Base-by-base conservation (phyloP, 768 basidiomycete genomes). In the Kwoniella shandongensis region DNA sequence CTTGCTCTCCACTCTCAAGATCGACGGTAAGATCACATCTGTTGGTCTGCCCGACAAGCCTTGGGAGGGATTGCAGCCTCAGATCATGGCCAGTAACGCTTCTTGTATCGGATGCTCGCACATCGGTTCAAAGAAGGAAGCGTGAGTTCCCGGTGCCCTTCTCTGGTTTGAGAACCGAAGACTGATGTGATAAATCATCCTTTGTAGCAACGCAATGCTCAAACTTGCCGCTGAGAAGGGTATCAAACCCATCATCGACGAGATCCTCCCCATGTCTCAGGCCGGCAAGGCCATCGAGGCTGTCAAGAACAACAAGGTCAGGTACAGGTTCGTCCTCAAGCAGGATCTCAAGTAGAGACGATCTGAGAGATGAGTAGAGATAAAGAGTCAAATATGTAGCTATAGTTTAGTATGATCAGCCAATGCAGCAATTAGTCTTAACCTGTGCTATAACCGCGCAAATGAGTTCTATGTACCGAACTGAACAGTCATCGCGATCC, bases 91-190 rank as follows among this genome's bases (percentile, higher is more conserved):
- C 49, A 46, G 51, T 23, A 66, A 70, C 42, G 62, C 62, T 11
- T 41, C 54, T 44, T 48, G 55, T 27, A 65, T 79, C 51, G 70
- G 73, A 26, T 67, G 67, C 27, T 70, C 69, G 29, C 76, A 78
- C 63, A 82, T 85, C 51, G 85, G 84, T 26, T 81, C 78, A 70
- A 85, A 84, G 78, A 77, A 80, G 53, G 83, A 85, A 66, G 38
- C 30, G 63, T 69, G 52, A 66, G 66, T 63, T 5, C 4, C 42
- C 8, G 26, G 29, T 17, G 36, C 52, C 6, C 30, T 32, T 26
- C 15, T 26, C 26, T 20, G 32, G 7, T 45, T 40, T 20, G 10
- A 55, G 45, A 25, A 42, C 32, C 32, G 7, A 13, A 6, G 32
- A 32, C 6, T 32, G 32, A 32, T 13, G 51, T 63, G 36, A 54